Percentiles rank a stretch among this genome's conserved stretches.
phyloP scores from a whole-genome alignment of 148 eudicot genomes.

The Chenopodium quinoa region DNA sequence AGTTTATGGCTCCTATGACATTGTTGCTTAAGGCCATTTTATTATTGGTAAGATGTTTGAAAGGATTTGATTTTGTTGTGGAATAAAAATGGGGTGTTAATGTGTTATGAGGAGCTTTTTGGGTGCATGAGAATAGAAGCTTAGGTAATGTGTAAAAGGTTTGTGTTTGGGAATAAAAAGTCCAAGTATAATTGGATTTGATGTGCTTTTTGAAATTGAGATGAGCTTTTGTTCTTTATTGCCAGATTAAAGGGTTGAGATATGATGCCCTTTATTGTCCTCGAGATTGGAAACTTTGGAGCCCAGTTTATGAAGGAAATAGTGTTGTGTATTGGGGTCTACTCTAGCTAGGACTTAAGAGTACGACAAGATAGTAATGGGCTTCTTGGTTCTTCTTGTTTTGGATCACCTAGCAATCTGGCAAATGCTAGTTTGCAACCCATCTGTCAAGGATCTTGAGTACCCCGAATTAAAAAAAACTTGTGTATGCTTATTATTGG shows the following conservation, averaged over 20 bases:
- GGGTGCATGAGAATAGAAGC: neutral
- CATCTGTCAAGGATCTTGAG: too few species aligned
- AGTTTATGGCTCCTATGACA: conserved; percentile 69
- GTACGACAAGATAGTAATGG: neutral
- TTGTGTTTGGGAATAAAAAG: conserved; percentile 17
- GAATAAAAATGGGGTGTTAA: too few species aligned
- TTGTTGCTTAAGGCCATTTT: conserved; percentile 81
- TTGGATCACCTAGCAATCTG: too few species aligned
- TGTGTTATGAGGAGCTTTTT: neutral
- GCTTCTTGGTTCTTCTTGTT: neutral
- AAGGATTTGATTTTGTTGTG: neutral
- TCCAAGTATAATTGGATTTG: conserved; percentile 8
- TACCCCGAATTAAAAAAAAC: too few species aligned
- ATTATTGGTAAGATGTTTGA: neutral
- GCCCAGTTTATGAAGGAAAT: neutral
- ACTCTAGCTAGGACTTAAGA: neutral
- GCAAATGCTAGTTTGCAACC: neutral
- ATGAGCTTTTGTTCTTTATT: conserved; percentile 22
- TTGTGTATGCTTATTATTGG: too few species aligned
- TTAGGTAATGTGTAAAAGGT: conserved; percentile 27
- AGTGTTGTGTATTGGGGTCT: neutral
- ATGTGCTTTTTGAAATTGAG: conserved; percentile 24
- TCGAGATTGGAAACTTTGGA: conserved; percentile 21
- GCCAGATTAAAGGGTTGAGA: conserved; percentile 5
- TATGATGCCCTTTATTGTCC: conserved; percentile 19